Evolutionary conservation across 169 alveolate species (phyloP), one percentile per base, ranked within the genome.

Genomic region (Cryptosporidium andersoni): DNA sequence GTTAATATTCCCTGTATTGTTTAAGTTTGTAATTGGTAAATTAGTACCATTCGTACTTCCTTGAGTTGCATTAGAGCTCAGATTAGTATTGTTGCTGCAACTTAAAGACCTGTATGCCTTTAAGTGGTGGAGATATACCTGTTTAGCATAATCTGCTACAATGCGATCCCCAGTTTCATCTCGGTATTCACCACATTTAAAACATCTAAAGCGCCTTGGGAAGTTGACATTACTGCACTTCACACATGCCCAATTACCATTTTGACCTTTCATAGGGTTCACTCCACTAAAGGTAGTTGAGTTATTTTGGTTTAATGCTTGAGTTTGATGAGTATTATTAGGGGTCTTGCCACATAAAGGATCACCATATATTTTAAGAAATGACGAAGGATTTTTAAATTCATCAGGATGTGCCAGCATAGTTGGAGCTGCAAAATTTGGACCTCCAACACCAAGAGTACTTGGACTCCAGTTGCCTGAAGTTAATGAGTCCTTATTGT

Each of bases 191-290:
- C 88, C 82, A 53, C 95, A 91, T 36, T 90, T 91, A 81, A 91
- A 89, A 63, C 95, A 91, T 47, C 92, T 63, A 64, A 88, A 85
- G 14, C 94, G 88, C n/a, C 95, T 58, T 9, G 94, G 95, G 36
- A 89, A 90, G 80, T 91, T 91, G 9, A 91, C 89, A 60, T 90
- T 91, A 62, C 81, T 55, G 90, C 95, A 91, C 51, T 66, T 66
- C 9, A 53, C 47, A 65, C 95, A 91, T 16, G 85, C 81, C 94
- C 95, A 91, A 81, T 91, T 91, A 16, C 95, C 95, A 53, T 91
- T 82, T 65, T 74, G 94, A 6, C 90, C 92, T 4, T 66, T 66
- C 45, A 66, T 65, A 6, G 92, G 92, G 34, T 49, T 51, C 36
- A 36, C 64, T 16, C 53, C 52, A 25, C 52, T 16, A 64, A 81